Conservation (phyloP, 352 stramenopile species). For the Stramenopiles sp. region DNA sequence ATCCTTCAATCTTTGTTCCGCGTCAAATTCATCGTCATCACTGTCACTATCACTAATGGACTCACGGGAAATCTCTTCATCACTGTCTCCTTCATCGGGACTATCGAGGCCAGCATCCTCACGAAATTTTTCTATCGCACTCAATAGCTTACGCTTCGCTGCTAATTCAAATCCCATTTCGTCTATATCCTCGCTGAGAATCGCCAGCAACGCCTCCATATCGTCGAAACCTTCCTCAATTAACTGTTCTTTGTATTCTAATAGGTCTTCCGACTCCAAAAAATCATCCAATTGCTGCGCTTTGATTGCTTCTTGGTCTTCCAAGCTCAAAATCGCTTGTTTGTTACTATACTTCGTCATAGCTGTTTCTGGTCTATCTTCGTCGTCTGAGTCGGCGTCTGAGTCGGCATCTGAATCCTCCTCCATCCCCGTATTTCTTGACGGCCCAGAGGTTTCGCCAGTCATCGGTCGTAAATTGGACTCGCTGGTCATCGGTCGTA, state of each 20-base stretch:
- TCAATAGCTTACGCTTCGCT: conserved; percentile 11
- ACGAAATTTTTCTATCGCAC: conserved; percentile 17
- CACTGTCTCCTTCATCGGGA: conserved; percentile 14
- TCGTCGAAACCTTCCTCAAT: conserved; percentile 24
- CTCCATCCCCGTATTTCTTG: not conserved
- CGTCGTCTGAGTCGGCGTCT: not conserved
- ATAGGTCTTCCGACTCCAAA: conserved; percentile 17
- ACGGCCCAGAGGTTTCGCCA: not conserved
- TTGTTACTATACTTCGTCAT: conserved; percentile 10
- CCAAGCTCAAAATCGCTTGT: not conserved
- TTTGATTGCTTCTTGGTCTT: conserved; percentile 7
- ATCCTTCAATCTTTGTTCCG: not conserved
- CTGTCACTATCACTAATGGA: conserved; percentile 10
- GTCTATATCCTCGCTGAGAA: conserved; percentile 15
- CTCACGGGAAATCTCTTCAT: conserved; percentile 13
- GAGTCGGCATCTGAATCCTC: conserved; percentile 5
- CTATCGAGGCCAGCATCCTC: conserved; percentile 13
- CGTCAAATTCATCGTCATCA: not conserved
- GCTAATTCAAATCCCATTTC: conserved; percentile 15
- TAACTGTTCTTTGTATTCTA: conserved; percentile 13
- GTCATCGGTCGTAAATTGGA: not conserved
- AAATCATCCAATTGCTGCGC: conserved; percentile 12
- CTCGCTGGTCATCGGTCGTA: not conserved
- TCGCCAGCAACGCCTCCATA: conserved; percentile 19
- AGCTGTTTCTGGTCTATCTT: conserved; percentile 8